Evolutionary conservation across 192 early-diverging fungal genomes (phyloP).

Genomic region (Pilobolus umbonatus): DNA sequence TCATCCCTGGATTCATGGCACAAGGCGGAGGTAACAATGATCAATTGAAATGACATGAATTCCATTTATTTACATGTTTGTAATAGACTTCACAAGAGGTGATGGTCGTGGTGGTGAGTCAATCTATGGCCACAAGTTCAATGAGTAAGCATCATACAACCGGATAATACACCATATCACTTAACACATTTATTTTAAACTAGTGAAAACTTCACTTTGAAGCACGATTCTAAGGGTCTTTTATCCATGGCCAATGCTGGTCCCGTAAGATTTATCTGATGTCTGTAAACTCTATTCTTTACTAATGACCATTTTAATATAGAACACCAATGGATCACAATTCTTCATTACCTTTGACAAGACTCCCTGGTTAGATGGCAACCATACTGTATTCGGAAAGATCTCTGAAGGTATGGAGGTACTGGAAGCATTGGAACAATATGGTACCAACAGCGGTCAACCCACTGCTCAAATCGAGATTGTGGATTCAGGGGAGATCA

Average conservation of each 20-base stretch:
- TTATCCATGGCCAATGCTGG: conserved; percentile 75
- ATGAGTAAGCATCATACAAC: conserved; percentile 48
- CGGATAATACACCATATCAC: conserved; percentile 39
- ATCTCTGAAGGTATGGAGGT: conserved; percentile 69
- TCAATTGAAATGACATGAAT: background rate
- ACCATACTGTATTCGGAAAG: conserved; percentile 92
- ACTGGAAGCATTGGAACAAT: conserved; percentile 67
- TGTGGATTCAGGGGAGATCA: conserved; percentile 69
- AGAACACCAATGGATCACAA: conserved; percentile 75
- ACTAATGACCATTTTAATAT: background rate
- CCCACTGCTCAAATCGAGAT: conserved; percentile 66
- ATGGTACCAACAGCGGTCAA: conserved; percentile 58
- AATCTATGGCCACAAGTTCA: conserved; percentile 84
- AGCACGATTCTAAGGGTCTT: conserved; percentile 67
- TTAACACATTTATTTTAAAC: conserved; percentile 7
- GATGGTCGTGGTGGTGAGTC: conserved; percentile 76
- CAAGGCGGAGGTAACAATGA: conserved; percentile 38
- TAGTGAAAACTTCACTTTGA: conserved; percentile 85
- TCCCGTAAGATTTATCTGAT: conserved; percentile 31
- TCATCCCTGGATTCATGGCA: conserved; percentile 58
- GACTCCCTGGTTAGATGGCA: conserved; percentile 83
- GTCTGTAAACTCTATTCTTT: too few species aligned
- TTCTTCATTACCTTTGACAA: conserved; percentile 80
- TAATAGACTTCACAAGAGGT: conserved; percentile 49
- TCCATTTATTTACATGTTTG: background rate